Base-by-base conservation (phyloP, 2,329 filamentous ascomycete genomes). In the Pseudogymnoascus sp. region DNA sequence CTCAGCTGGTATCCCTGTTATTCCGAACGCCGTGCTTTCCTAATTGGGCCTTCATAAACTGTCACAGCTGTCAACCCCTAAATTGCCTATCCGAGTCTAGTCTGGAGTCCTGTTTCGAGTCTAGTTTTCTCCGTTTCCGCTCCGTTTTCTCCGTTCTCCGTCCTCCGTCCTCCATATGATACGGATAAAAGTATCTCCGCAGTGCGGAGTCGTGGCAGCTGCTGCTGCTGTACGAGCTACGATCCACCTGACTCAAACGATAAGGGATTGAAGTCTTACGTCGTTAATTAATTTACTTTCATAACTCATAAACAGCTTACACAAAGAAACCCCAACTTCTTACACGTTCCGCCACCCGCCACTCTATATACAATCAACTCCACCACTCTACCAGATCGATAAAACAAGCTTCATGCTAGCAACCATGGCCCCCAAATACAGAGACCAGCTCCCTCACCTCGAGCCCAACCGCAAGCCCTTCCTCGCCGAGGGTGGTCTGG, bases 401-500 rank as follows among this genome's bases (percentile, higher is more conserved):
- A 33, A 49, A 29, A n/a, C 23, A 49, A 55, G 49, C 26, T 55
- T 55, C 26, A 55, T 33, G 26, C 26, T n/a, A 33, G 14, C 49
- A 33, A 16, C n/a, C 8, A 61, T 61, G 59, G 6, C 38, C 21
- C 59, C 59, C 16, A 43, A 61, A 31, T 61, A 61, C 31, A 26
- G 38, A 55, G 2, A 55, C n/a, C 59, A 61, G 6, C 59, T 61
- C 11, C 64, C 63, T 4, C 64, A 65, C 19, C 64, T 65, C 63
- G 4, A 45, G 16, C 60, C 64, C 10, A 19, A 33, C 49, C 26
- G 59, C 6, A 41, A 38, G 38, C 63, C 59, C n/a, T 65, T 64
- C 43, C 63, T 65, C 41, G 60, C 63, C 12, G 64, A 65, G 33
- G 60, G 43, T 23, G 63, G 64, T 23, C 39, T 63, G 16, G 64